Evolutionary conservation across 805 yeast genomes (phyloP), one percentile per base, ranked within the genome.

Genomic region (Nakazawaea populi): DNA sequence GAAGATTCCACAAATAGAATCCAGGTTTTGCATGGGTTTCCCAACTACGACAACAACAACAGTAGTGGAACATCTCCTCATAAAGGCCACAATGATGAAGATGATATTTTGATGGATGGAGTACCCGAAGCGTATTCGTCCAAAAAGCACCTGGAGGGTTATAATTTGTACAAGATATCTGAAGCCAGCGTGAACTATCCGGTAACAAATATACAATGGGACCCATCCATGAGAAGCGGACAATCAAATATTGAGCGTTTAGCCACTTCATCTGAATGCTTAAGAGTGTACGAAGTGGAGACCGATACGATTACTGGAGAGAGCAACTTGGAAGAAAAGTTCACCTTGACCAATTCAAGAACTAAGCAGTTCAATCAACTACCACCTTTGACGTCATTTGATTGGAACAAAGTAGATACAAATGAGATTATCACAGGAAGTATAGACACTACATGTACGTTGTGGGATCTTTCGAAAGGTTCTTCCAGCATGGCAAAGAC

Each of bases 381-480:
- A 46, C 96, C 99, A 1, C 99, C 99, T 5, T 76, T 94, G 48
- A 91, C 98, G 0, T 83, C 96, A 1, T 89, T 94, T 59, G 97
- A 94, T 68, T 94, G 99, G 97, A 89, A 87, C 69, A 69, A 74
- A 37, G 72, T 75, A 1, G 91, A 88, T 58, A 79, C 88, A 3
- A 79, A 80, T 46, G 66, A 82, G 39, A 77, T 90, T 24, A 85
- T 94, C 37, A 89, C 97, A 1, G 80, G 92, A 55, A 84, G 94
- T 24, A 88, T 92, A 9, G 99, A 94, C 68, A 94, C 99, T 1
- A 94, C 99, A 0, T 94, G 99, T 68, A 91, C 98, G 0, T 82
- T 90, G 4, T 94, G 99, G 98, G 98, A 94, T 67, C 66, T 90
- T 34, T 67, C 73, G 28, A 76, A 81, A 41, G 78, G 83, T 27